A percentile compares a stretch with the other conserved stretches of the same genome.
These are phyloP conservation scores for Mycena floridula DNA, from an alignment of 768 basidiomycete species.

Conservation along the genomic window DNA sequence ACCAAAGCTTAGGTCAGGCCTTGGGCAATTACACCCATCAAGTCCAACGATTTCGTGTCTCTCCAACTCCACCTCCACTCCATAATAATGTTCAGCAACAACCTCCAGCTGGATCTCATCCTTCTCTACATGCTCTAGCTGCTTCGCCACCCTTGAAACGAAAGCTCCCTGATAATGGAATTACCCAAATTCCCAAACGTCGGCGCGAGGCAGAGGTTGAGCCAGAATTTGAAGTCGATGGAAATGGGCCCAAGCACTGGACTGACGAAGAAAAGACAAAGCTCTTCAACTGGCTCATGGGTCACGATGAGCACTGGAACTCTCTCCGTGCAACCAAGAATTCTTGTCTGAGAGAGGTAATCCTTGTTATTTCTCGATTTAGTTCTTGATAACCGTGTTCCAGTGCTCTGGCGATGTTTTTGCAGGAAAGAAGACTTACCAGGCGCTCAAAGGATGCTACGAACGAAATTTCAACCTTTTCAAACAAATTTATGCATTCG, in stretches of 20 bases:
- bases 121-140: not conserved
- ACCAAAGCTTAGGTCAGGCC: conserved; percentile 60
- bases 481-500: conserved; percentile 76
- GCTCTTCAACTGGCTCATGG: conserved; percentile 78
- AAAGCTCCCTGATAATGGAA: conserved; percentile 39
- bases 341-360: conserved; percentile 73
- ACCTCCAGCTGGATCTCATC: not conserved
- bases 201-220: conserved; percentile 38
- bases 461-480: conserved; percentile 82
- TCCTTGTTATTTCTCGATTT: conserved; percentile 6
- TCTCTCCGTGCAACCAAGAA: conserved; percentile 75
- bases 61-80: conserved; percentile 24
- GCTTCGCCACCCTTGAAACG: conserved; percentile 29
- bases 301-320: conserved; percentile 75
- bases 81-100: not conserved
- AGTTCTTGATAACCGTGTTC: conserved; percentile 5
- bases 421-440: conserved; percentile 72
- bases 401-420: conserved; percentile 73
- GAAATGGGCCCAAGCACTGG: conserved; percentile 74
- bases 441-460: conserved; percentile 80
- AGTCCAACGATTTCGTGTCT: conserved; percentile 20
- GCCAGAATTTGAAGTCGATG: conserved; percentile 39
- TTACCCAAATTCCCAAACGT: conserved; percentile 36
- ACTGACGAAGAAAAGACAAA: conserved; percentile 78
- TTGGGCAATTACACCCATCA: conserved; percentile 43